Base-by-base conservation (phyloP, 169 alveolate species). In the Cryptosporidium sp. region DNA sequence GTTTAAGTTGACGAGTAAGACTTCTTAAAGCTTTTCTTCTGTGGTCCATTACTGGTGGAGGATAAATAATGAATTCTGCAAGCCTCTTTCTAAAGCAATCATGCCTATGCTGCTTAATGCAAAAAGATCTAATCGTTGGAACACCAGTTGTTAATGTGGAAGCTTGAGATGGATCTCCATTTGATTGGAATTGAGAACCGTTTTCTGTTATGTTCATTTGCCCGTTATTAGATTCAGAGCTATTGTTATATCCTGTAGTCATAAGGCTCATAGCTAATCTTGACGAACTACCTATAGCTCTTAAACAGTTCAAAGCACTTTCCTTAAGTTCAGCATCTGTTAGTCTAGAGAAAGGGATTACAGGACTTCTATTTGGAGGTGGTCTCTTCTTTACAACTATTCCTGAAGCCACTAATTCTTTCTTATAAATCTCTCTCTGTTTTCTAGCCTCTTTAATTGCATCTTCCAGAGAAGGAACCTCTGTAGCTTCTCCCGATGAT, bases 401-500 rank as follows among this genome's bases (percentile, higher is more conserved):
- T 10, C 87, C 87, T 10, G 87, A 56, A 16, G 87, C 87, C 2
- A 61, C 73, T 16, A 75, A 58, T 23, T 75, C 87, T 37, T 61
- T 56, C 69, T 75, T 75, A 44, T 75, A 61, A 3, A 75, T 58
- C 21, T 75, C 75, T 39, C 87, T 56, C 61, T 75, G 87, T 75
- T 60, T 75, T 21, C 87, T 75, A 0, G 87, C 87, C 69, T 75
- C 87, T 44, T 75, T 75, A 21, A 75, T 75, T 8, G 87, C 87
- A 58, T 75, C 87, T 23, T 75, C 87, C 52, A 75, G 35, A 10
- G 87, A 75, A 42, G 87, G 87, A 10, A 75, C 87, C 12, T 65
- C 61, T 21, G 52, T 61, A 5, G 65, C 87, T n/a, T 75, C 87
- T 31, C 87, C 87, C 5, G 87, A 75, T 16, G 87, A 75, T 23